Evolutionary conservation across 2,329 filamentous ascomycete species (phyloP).

Genomic region (Cytospora chrysosperma): DNA sequence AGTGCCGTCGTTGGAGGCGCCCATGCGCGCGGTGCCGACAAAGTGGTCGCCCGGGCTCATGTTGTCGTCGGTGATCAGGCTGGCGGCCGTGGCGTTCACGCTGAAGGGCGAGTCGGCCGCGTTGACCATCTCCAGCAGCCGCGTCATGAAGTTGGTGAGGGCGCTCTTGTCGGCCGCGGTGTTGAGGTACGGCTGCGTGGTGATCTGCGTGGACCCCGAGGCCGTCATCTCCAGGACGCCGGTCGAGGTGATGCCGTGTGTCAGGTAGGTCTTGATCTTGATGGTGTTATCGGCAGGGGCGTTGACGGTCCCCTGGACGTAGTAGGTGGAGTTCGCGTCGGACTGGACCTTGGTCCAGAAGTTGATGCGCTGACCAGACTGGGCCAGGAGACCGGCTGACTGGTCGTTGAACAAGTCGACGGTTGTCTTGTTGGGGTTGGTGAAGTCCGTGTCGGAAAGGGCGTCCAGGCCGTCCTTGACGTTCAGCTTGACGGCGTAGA

Average conservation of each 20-base stretch:
- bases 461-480: slow-evolving; percentile 28
- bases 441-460: slow-evolving; percentile 29
- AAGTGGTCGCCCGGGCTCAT: slow-evolving; percentile 32
- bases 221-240: slow-evolving; percentile 43
- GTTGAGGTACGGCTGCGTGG: slow-evolving; percentile 37
- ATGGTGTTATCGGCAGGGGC: slow-evolving; percentile 42
- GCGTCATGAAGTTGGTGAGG: slow-evolving; percentile 30
- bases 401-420: slow-evolving; percentile 37
- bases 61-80: slow-evolving; percentile 23
- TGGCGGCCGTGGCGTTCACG: slow-evolving; percentile 24
- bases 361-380: slow-evolving; percentile 47
- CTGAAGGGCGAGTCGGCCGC: slow-evolving; percentile 29
- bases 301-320: slow-evolving; percentile 47
- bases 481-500: slow-evolving; percentile 31
- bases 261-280: slow-evolving; percentile 50
- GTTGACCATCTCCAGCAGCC: slow-evolving; percentile 31
- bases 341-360: slow-evolving; percentile 46
- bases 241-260: slow-evolving; percentile 48
- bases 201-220: slow-evolving; percentile 42
- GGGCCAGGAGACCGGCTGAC: slow-evolving; percentile 40
- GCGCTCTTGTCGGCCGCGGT: slow-evolving; percentile 34
- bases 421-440: slow-evolving; percentile 30
- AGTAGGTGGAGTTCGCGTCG: slow-evolving; percentile 39
- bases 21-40: slow-evolving; percentile 34
- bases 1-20: slow-evolving; percentile 32